Percentiles rank a stretch among this genome's conserved stretches.
Evolutionary conservation across 2,329 filamentous ascomycete genomes (phyloP).

Genomic region (Nemania sp.): DNA sequence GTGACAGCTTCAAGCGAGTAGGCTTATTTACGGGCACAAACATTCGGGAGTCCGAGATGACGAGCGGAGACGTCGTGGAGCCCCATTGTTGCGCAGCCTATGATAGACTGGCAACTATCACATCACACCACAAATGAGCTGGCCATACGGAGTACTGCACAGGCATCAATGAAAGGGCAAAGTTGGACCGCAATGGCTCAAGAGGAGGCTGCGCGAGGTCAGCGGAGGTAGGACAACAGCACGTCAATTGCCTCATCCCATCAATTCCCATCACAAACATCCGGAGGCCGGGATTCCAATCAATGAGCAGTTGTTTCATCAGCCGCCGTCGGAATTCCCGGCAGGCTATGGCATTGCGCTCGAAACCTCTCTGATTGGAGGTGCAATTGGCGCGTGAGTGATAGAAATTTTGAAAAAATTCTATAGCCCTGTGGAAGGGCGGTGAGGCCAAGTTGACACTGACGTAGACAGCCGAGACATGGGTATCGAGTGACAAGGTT

Average conservation of each 20-base stretch:
- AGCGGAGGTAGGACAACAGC: not conserved
- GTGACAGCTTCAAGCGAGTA: not conserved
- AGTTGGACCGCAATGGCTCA: not conserved
- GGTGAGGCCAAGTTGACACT: constrained; percentile 7
- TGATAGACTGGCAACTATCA: too few species aligned
- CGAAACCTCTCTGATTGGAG: constrained; percentile 10
- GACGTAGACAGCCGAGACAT: constrained; percentile 12
- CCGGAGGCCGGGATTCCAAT: constrained; percentile 9
- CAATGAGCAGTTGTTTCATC: constrained; percentile 16
- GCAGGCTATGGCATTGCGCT: not conserved
- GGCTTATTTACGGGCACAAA: not conserved
- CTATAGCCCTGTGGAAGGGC: constrained; percentile 1
- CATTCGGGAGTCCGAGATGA: not conserved
- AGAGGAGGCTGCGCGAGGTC: not conserved
- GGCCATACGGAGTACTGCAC: too few species aligned
- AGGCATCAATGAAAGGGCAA: constrained; percentile 1
- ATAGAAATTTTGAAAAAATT: constrained; percentile 6
- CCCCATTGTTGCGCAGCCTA: too few species aligned
- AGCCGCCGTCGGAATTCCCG: not conserved
- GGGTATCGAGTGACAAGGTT: not conserved
- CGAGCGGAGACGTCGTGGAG: too few species aligned
- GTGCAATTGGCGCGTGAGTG: constrained; percentile 10
- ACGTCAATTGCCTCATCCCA: not conserved
- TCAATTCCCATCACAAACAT: constrained; percentile 1
- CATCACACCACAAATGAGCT: too few species aligned